Evolutionary conservation across 108 stramenopile genomes (phyloP), one percentile per base, ranked within the genome.

Genomic region (Nannochloropsis salina): DNA sequence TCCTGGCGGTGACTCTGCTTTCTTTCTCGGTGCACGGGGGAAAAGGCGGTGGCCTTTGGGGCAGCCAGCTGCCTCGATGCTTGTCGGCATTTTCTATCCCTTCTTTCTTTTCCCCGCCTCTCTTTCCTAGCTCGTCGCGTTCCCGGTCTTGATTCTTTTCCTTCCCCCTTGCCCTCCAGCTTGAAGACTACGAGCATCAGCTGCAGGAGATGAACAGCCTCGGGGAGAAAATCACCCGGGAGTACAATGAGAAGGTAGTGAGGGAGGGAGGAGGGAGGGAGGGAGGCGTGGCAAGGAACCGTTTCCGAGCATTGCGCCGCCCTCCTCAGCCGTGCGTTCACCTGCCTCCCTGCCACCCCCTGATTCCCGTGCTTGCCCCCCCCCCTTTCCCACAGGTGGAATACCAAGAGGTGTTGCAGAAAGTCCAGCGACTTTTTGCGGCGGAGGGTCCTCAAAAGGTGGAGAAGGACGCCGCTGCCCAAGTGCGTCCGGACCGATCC

Each of bases 391-490:
- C 21, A 20, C 87, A 87, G 87, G 87, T 97, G 42, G 97, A 96
- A 90, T 92, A 96, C 9, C 98, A 97, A 83, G 95, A 97, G 87
- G 95, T 98, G 18, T 91, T 97, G 85, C 94, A 95, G 89, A 97
- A 97, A 93, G 94, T 95, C 51, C 94, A 94, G 45, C 91, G 92
- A 10, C 95, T 96, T 88, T 96, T 90, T 47, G 88, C 82, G 9
- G 21, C 84, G 41, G 82, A 88, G 82, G 84, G 83, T 9, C 84
- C 18, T 15, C 15, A 22, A 42, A 40, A 42, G 82, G 10, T 31
- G 80, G 80, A 81, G 80, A 81, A 81, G 80, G 80, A 51, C 10
- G 47, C 9, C 10, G 47, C 47, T 9, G 47, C 47, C 47, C 9
- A 51, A 51, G 12, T 12, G 9, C 47, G 47, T 12, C 10, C 47